These are phyloP conservation scores for Stachybotrys elegans DNA, from an alignment of 2,329 filamentous ascomycete genomes.

Conservation along the genomic window DNA sequence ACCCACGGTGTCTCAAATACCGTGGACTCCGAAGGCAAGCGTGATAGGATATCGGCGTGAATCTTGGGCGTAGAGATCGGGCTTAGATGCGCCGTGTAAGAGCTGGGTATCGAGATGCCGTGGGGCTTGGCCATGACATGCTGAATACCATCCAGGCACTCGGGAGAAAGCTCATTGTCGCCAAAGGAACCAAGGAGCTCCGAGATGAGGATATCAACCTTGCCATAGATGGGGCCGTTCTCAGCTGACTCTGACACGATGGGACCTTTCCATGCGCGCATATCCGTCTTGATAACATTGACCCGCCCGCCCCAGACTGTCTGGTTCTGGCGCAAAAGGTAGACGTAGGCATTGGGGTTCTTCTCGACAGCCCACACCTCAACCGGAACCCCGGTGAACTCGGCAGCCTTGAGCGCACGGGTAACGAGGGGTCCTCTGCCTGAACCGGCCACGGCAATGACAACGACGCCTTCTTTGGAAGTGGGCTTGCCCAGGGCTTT, in stretches of 20 bases:
- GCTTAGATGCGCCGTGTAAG: constrained; percentile 90
- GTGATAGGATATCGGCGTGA: constrained; percentile 70
- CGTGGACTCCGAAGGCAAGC: constrained; percentile 55
- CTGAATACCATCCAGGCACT: constrained; percentile 94
- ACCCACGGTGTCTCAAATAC: constrained; percentile 93
- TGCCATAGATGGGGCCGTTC: constrained; percentile 46
- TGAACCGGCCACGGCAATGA: constrained; percentile 89
- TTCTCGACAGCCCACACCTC: constrained; percentile 94
- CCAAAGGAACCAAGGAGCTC: constrained; percentile 93
- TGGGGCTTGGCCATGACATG: constrained; percentile 72
- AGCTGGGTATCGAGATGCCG: constrained; percentile 89
- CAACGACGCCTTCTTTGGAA: constrained; percentile 63
- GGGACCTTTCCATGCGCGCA: constrained; percentile 93
- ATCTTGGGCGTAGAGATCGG: constrained; percentile 86
- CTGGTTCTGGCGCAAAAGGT: constrained; percentile 81
- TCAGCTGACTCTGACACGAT: constrained; percentile 38
- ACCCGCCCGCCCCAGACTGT: constrained; percentile 76
- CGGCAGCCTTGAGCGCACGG: constrained; percentile 75
- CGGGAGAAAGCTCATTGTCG: constrained; percentile 94
- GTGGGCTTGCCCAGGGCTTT: constrained; percentile 65
- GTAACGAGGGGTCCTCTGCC: constrained; percentile 90
- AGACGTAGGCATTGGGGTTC: constrained; percentile 95
- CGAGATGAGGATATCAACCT: constrained; percentile 89
- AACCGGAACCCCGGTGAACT: constrained; percentile 69
- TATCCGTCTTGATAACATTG: constrained; percentile 90